phyloP scores from a whole-genome alignment of 164 flowering plant genomes.

The Vitis riparia region DNA sequence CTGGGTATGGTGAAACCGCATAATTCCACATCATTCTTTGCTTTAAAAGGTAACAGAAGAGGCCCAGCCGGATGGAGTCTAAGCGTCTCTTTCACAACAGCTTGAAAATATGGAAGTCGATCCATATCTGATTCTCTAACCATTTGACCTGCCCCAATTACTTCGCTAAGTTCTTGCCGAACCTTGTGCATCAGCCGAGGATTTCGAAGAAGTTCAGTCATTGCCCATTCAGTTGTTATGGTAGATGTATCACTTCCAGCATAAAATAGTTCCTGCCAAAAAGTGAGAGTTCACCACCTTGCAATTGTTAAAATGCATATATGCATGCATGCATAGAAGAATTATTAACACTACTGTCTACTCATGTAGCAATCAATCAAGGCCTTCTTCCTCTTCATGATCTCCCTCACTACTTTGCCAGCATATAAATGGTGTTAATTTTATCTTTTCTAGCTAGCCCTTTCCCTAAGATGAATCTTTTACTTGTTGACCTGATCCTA shows the following conservation, averaged over 20 bases:
- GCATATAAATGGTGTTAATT: too few species aligned
- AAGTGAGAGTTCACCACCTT: too few species aligned
- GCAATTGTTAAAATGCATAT: too few species aligned
- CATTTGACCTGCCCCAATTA: background rate
- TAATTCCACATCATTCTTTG: background rate
- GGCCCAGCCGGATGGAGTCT: background rate
- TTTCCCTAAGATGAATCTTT: too few species aligned
- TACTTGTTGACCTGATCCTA: too few species aligned
- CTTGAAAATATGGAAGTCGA: background rate
- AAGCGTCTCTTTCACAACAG: background rate
- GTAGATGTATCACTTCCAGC: constrained; percentile 9
- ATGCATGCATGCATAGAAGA: too few species aligned
- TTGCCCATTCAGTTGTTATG: constrained; percentile 10
- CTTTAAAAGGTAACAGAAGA: background rate
- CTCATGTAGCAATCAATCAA: too few species aligned
- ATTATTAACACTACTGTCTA: too few species aligned
- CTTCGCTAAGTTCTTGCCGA: background rate
- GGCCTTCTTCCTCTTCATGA: too few species aligned
- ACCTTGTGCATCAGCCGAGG: background rate
- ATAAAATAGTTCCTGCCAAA: too few species aligned
- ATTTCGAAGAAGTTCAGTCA: constrained; percentile 12
- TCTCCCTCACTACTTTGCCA: too few species aligned
- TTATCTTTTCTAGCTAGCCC: too few species aligned
- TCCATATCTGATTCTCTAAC: constrained; percentile 10
- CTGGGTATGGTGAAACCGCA: background rate